Evolutionary conservation across 2,329 filamentous ascomycete genomes (phyloP).

Genomic region (Cadophora gregata): DNA sequence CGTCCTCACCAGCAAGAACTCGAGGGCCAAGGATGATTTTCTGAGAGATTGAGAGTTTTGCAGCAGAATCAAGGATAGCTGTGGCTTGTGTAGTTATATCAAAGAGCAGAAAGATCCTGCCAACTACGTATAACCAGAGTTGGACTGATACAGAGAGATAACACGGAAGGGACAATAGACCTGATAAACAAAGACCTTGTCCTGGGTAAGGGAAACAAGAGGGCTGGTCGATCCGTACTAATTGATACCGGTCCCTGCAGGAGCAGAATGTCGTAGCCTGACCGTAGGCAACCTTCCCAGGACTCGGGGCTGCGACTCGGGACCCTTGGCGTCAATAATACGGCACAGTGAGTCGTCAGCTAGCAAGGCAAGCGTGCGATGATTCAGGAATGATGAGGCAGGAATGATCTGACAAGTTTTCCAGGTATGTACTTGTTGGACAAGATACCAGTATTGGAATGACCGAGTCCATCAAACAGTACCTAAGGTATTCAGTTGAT

Average conservation of each 20-base stretch:
- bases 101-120: not conserved
- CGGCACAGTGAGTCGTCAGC: conserved; percentile 25
- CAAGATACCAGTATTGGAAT: not conserved
- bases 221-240: conserved; percentile 7
- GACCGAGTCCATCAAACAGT: not conserved
- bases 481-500: not conserved
- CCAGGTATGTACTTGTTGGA: not conserved
- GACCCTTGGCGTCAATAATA: conserved; percentile 22
- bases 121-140: not conserved
- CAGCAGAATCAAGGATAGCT: not conserved
- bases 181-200: conserved; percentile 20
- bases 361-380: conserved; percentile 1
- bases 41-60: not conserved
- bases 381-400: not conserved
- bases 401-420: not conserved
- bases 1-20: not conserved
- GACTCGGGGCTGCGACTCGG: conserved; percentile 16
- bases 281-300: conserved; percentile 35
- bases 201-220: conserved; percentile 23
- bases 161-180: conserved; percentile 24
- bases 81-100: not conserved
- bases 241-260: conserved; percentile 29
- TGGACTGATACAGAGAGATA: conserved; percentile 17
- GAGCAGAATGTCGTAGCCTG: conserved; percentile 37
- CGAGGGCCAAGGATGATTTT: not conserved